These are phyloP conservation scores for Scheffersomyces lignicola DNA, from an alignment of 1,139 yeast genomes.

Conservation along the genomic window DNA sequence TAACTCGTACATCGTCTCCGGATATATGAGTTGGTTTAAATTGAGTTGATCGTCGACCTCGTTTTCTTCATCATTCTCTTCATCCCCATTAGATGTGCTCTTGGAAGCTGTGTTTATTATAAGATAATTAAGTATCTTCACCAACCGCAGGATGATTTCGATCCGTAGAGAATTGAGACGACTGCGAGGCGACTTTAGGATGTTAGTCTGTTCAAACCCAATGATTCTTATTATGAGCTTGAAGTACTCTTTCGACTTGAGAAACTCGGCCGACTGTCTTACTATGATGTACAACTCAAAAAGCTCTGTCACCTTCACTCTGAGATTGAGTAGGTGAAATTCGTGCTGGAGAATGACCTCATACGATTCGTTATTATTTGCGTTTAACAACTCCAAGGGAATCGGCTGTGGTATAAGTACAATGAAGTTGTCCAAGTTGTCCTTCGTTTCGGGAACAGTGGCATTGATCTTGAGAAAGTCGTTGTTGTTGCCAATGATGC, in stretches of 20 bases:
- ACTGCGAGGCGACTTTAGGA: constrained; percentile 50
- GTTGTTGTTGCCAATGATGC: constrained; percentile 52
- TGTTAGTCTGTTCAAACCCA: constrained; percentile 51
- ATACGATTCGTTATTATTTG: constrained; percentile 10
- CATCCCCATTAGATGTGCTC: background rate
- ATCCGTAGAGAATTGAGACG: constrained; percentile 39
- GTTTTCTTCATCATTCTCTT: background rate
- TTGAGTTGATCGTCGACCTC: constrained; percentile 29
- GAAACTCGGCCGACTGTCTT: constrained; percentile 27
- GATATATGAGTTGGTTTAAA: constrained; percentile 33
- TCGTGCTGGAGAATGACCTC: constrained; percentile 39
- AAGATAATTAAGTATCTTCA: constrained; percentile 33
- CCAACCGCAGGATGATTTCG: constrained; percentile 40
- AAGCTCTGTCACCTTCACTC: constrained; percentile 42
- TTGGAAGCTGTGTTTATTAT: too few species aligned
- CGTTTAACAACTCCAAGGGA: constrained; percentile 14
- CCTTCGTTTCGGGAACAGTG: constrained; percentile 29
- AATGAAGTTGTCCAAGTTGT: constrained; percentile 24
- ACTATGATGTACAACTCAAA: constrained; percentile 44
- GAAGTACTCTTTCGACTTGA: constrained; percentile 39
- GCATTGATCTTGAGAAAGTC: constrained; percentile 36
- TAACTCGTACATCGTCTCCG: constrained; percentile 48
- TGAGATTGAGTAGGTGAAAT: constrained; percentile 37
- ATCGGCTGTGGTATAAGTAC: constrained; percentile 36
- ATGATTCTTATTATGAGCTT: constrained; percentile 47